A percentile compares a stretch with the other conserved stretches of the same genome.
phyloP scores from a whole-genome alignment of 2,329 filamentous ascomycete species.

The Colletotrichum truncatum region DNA sequence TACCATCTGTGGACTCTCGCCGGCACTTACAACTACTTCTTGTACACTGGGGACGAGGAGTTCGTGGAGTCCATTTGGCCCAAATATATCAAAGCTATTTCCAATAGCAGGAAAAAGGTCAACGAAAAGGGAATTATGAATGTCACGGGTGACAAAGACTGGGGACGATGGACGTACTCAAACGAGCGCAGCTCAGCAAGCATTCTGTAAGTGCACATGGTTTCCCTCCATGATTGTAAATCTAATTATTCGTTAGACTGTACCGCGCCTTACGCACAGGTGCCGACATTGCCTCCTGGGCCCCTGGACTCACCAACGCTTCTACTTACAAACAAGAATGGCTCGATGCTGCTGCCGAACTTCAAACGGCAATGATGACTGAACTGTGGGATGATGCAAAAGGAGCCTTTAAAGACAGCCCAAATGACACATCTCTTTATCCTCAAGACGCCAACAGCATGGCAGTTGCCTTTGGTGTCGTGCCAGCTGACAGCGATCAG shows the following conservation, averaged over 20 bases:
- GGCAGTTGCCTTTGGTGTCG: conserved; percentile 52
- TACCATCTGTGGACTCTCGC: background rate
- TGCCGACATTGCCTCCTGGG: background rate
- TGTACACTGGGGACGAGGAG: background rate
- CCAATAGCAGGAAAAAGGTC: conserved; percentile 28
- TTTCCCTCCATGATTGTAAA: background rate
- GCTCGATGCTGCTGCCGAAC: background rate
- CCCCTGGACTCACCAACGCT: conserved; percentile 42
- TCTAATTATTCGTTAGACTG: background rate
- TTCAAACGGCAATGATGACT: conserved; percentile 45
- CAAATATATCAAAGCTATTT: conserved; percentile 39
- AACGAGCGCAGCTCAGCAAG: background rate
- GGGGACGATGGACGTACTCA: conserved; percentile 48
- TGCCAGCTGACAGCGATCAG: conserved; percentile 20
- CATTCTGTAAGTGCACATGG: background rate
- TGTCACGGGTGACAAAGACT: conserved; percentile 58
- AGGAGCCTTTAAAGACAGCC: conserved; percentile 64
- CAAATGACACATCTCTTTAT: conserved; percentile 57
- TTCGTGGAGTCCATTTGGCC: conserved; percentile 34
- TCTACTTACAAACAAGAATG: conserved; percentile 47
- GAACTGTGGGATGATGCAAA: conserved; percentile 54
- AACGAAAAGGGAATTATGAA: conserved; percentile 39
- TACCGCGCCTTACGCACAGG: background rate
- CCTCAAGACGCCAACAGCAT: conserved; percentile 70
- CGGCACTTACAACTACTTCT: background rate